Conservation (phyloP, 768 basidiomycete genomes). For the Hemileccinum impolitum region DNA sequence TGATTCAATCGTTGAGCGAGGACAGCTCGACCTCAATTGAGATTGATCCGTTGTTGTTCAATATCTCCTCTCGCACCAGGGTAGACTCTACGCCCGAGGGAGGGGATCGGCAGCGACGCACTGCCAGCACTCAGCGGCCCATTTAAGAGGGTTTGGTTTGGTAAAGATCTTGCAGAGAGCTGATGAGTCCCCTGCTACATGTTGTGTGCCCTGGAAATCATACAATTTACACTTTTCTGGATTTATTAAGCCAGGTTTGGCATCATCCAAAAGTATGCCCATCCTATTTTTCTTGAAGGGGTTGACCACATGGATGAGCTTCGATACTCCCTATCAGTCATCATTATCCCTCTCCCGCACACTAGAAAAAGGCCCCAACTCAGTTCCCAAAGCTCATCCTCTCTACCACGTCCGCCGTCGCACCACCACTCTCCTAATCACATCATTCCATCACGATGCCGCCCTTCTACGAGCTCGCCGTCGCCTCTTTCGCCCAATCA, state of each 20-base stretch:
- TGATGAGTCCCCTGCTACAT: conserved; percentile 10
- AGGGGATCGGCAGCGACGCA: not conserved
- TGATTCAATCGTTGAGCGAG: too few relatives aligned
- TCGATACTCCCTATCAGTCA: conserved; percentile 14
- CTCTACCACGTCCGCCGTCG: not conserved
- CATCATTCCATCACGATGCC: conserved; percentile 20
- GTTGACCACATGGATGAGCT: conserved; percentile 20
- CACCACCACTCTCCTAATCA: too few relatives aligned
- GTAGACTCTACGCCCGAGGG: too few relatives aligned
- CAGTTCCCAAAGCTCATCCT: conserved; percentile 1
- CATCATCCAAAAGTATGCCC: conserved; percentile 9
- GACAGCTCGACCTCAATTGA: too few relatives aligned
- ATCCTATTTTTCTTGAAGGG: conserved; percentile 20
- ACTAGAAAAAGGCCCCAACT: conserved; percentile 21
- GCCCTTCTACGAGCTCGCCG: conserved; percentile 32
- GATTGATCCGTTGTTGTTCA: not conserved
- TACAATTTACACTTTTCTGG: conserved; percentile 33
- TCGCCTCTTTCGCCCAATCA: conserved; percentile 25
- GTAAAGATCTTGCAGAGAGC: conserved; percentile 19
- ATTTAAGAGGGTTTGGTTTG: conserved; percentile 23
- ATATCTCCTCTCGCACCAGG: not conserved
- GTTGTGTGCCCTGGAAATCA: conserved; percentile 23
- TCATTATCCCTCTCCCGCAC: conserved; percentile 8
- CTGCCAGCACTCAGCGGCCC: not conserved
- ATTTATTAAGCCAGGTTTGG: conserved; percentile 31